These are phyloP conservation scores for Theobroma cacao DNA, from an alignment of 345 rosid genomes.

Conservation along the genomic window DNA sequence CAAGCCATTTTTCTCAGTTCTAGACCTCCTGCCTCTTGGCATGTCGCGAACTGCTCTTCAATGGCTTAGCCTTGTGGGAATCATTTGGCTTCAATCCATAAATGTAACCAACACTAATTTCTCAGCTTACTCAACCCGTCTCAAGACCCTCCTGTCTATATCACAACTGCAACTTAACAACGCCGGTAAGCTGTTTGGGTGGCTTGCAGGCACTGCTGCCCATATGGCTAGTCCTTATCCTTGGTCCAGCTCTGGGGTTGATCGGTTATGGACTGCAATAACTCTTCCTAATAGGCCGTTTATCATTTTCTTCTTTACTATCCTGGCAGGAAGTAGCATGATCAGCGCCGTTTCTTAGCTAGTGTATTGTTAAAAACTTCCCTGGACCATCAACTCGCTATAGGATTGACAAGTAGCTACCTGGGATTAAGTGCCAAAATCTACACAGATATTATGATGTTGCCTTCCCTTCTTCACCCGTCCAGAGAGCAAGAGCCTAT, in stretches of 20 bases:
- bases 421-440: constrained; percentile 76
- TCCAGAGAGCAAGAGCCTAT: constrained; percentile 44
- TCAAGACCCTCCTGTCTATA: constrained; percentile 64
- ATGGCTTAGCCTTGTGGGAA: constrained; percentile 52
- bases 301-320: constrained; percentile 55
- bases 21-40: not conserved
- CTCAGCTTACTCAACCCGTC: constrained; percentile 87
- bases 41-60: constrained; percentile 42
- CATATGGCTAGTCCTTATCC: constrained; percentile 66
- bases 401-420: constrained; percentile 75
- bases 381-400: constrained; percentile 50
- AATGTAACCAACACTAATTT: constrained; percentile 63
- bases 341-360: constrained; percentile 79
- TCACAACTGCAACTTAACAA: constrained; percentile 82
- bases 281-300: constrained; percentile 44
- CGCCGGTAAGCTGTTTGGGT: constrained; percentile 86
- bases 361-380: constrained; percentile 53
- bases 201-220: constrained; percentile 90
- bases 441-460: constrained; percentile 61
- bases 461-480: constrained; percentile 27
- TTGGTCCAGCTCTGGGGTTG: constrained; percentile 62
- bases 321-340: constrained; percentile 95
- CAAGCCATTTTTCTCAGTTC: not conserved
- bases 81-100: constrained; percentile 10
- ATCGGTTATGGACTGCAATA: constrained; percentile 81